Evolutionary conservation across 768 basidiomycete species (phyloP).

Genomic region (Lentinula raphanica): DNA sequence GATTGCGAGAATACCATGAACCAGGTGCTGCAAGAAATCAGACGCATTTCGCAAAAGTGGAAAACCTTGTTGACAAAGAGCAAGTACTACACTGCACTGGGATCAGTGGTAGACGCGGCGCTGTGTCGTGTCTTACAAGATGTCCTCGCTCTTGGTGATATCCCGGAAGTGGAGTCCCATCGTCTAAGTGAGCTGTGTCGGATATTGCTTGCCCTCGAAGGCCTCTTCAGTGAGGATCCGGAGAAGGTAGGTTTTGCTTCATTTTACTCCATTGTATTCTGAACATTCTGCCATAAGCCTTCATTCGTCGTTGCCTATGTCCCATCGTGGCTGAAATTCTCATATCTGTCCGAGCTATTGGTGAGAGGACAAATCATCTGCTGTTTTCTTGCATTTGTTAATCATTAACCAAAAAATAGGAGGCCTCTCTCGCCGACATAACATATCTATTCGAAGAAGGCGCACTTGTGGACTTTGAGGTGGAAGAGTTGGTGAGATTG

Average conservation of each 20-base stretch:
- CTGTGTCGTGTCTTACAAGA: slow-evolving; percentile 65
- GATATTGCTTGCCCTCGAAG: slow-evolving; percentile 74
- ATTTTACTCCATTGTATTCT: not conserved
- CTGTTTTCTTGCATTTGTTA: not conserved
- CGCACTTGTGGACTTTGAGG: slow-evolving; percentile 83
- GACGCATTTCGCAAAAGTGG: slow-evolving; percentile 56
- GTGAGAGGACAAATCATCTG: slow-evolving; percentile 58
- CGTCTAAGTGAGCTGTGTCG: slow-evolving; percentile 77
- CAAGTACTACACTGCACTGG: slow-evolving; percentile 69
- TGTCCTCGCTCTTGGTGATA: slow-evolving; percentile 75
- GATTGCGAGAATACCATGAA: slow-evolving; percentile 69
- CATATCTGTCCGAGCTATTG: slow-evolving; percentile 87
- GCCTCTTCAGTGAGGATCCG: slow-evolving; percentile 66
- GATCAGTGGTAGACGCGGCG: slow-evolving; percentile 62
- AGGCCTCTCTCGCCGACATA: slow-evolving; percentile 88
- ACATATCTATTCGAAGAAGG: slow-evolving; percentile 90
- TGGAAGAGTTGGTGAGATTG: slow-evolving; percentile 76
- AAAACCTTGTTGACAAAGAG: slow-evolving; percentile 67
- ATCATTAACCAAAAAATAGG: slow-evolving; percentile 38
- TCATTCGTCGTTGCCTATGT: slow-evolving; percentile 81
- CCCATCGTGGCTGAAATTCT: slow-evolving; percentile 93
- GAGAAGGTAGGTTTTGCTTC: slow-evolving; percentile 40
- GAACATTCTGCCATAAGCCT: slow-evolving; percentile 34
- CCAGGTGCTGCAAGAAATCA: slow-evolving; percentile 57
- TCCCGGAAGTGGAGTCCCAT: slow-evolving; percentile 84